These are phyloP conservation scores for Colletotrichum tanaceti DNA, from an alignment of 2,329 filamentous ascomycete genomes.

Conservation along the genomic window DNA sequence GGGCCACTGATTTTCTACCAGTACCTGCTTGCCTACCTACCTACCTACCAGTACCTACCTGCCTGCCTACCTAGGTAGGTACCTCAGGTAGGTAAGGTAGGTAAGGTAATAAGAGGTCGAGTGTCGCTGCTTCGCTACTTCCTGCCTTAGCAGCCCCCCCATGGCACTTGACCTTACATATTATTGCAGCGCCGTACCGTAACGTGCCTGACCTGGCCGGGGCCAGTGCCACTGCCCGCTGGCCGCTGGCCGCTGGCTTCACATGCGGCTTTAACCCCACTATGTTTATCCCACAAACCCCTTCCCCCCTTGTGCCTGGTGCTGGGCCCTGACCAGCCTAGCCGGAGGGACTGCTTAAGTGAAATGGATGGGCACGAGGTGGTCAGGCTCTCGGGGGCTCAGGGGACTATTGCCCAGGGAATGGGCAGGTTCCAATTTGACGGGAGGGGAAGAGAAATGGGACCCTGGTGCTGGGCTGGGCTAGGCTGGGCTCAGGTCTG, in stretches of 20 bases:
- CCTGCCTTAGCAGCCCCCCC: slow-evolving; percentile 9
- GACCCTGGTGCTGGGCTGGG: slow-evolving; percentile 36
- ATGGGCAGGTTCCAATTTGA: slow-evolving; percentile 38
- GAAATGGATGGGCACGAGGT: slow-evolving; percentile 10
- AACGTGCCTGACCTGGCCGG: slow-evolving; percentile 10
- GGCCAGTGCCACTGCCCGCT: slow-evolving; percentile 23
- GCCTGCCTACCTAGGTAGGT: too few species aligned
- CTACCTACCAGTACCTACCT: slow-evolving; percentile 6
- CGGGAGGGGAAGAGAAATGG: slow-evolving; percentile 35
- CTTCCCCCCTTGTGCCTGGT: slow-evolving; percentile 9
- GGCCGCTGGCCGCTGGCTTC: slow-evolving; percentile 34
- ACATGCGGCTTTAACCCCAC: slow-evolving; percentile 36
- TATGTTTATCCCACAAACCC: slow-evolving; percentile 15
- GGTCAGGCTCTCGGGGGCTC: slow-evolving; percentile 37
- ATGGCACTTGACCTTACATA: slow-evolving; percentile 6
- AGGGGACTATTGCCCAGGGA: slow-evolving; percentile 29
- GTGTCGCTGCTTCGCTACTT: slow-evolving; percentile 19
- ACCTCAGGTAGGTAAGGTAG: too few species aligned
- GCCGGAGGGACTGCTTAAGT: slow-evolving; percentile 9
- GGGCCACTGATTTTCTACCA: slow-evolving; percentile 24
- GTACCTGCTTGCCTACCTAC: background rate
- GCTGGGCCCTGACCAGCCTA: background rate
- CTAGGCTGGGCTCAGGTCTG: background rate
- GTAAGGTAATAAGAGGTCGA: slow-evolving; percentile 6
- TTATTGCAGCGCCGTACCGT: slow-evolving; percentile 7